Percentiles rank a stretch among this genome's conserved stretches.
phyloP scores from a whole-genome alignment of 768 basidiomycete genomes.

The Lanmaoa pseudosensibilis region DNA sequence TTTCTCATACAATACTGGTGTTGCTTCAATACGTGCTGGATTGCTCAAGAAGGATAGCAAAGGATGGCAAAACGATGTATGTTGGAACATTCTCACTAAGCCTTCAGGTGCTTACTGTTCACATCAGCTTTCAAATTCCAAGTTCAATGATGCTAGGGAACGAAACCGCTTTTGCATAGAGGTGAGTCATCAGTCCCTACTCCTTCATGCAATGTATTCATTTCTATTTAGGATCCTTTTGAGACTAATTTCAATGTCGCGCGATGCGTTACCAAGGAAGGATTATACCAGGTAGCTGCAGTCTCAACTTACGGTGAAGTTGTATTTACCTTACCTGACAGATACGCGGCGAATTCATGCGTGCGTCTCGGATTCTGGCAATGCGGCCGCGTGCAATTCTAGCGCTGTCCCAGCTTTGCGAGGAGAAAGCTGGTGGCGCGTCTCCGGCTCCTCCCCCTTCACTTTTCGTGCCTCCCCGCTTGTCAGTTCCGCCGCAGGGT shows the following conservation, averaged over 20 bases:
- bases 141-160: conserved; percentile 75
- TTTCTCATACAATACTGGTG: conserved; percentile 88
- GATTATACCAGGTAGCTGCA: conserved; percentile 76
- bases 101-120: conserved; percentile 8
- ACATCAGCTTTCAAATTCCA: conserved; percentile 46
- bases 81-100: conserved; percentile 24
- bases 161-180: conserved; percentile 96
- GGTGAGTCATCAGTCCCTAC: conserved; percentile 42
- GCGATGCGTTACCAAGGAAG: conserved; percentile 94
- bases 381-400: conserved; percentile 76
- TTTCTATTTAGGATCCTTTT: conserved; percentile 78
- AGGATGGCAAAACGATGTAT: conserved; percentile 92
- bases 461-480: conserved; percentile 45
- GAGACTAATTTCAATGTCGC: conserved; percentile 96
- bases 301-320: not conserved
- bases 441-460: conserved; percentile 42
- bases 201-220: conserved; percentile 1
- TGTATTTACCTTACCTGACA: conserved; percentile 33
- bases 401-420: conserved; percentile 86
- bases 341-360: conserved; percentile 99
- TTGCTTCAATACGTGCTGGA: conserved; percentile 88
- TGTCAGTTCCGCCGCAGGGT: conserved; percentile 61
- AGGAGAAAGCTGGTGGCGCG: conserved; percentile 67
- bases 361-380: conserved; percentile 83
- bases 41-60: conserved; percentile 87